Base-by-base conservation (phyloP, 495 filamentous ascomycete species). In the Xylaria castorea region DNA sequence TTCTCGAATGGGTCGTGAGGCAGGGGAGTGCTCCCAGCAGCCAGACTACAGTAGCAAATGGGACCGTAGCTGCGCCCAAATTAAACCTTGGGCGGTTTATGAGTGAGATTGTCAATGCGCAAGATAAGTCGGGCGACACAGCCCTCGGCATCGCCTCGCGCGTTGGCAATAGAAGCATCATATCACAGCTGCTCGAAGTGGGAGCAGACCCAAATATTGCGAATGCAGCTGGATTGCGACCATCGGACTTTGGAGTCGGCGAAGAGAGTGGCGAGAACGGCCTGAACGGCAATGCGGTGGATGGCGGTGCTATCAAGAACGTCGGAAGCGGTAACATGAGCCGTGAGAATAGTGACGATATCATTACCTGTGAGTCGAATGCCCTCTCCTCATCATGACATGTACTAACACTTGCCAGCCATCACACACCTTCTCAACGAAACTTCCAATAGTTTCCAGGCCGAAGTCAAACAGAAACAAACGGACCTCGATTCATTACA, bases 121-220 rank as follows among this genome's bases (percentile, higher is more conserved):
- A 93, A 64, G 96, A 99, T 81, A 92, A 93, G 73, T 91, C 92
- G 66, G 96, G 96, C 5, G 97, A 99, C 76, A 98, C 96, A 12
- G 97, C 97, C 27, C 85, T 99, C 51, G 97, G 97, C 76, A 90
- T 97, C 75, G 97, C 95, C 36, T 94, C 96, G 0, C 87, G 95
- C 40, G 93, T 97, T 62, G 92, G 94, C 40, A 98, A 96, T 78
- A 88, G 90, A 55, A 94, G 91, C 69, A 97, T 99, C 66, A 94
- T 98, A 48, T 92, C 93, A 36, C 96, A 98, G 76, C 85, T 99
- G 53, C 81, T 98, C 14, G 96, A 99, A 81, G 94, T 99, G 44
- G 92, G 94, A 51, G 96, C 95, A 0, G 94, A 98, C 81, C 90
- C 94, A 27, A 87, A 90, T 51, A 95, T 99, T 76, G 87, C 94